These are phyloP conservation scores for Cerioporus squamosus DNA, from an alignment of 1,284 basidiomycete genomes.

Conservation along the genomic window DNA sequence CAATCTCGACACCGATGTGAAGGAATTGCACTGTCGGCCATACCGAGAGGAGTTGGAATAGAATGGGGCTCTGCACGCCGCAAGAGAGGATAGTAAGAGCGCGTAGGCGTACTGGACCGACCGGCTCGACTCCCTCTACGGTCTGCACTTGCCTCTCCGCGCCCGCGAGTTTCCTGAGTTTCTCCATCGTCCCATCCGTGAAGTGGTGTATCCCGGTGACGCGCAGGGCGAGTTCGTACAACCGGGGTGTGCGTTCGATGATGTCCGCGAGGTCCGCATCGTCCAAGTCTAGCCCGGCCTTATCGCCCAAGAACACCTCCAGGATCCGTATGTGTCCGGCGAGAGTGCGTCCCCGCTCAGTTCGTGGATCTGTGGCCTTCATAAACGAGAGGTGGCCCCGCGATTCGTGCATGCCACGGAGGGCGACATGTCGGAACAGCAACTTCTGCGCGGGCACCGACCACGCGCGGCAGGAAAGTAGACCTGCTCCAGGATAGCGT, in stretches of 20 bases:
- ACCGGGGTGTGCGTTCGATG: constrained; percentile 36
- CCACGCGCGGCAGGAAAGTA: constrained; percentile 49
- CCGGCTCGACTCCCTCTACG: neutral
- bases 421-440: constrained; percentile 39
- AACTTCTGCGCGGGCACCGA: constrained; percentile 43
- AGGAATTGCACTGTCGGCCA: constrained; percentile 46
- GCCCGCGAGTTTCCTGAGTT: constrained; percentile 23
- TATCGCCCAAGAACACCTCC: constrained; percentile 22
- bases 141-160: neutral
- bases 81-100: constrained; percentile 42
- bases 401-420: constrained; percentile 3
- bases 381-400: constrained; percentile 12
- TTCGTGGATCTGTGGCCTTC: constrained; percentile 10
- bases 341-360: constrained; percentile 17
- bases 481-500: constrained; percentile 42
- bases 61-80: constrained; percentile 48
- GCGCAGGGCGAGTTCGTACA: constrained; percentile 45
- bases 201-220: constrained; percentile 36
- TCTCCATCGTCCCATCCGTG: constrained; percentile 28
- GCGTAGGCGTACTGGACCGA: constrained; percentile 32
- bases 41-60: constrained; percentile 47
- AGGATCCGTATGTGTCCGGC: constrained; percentile 25
- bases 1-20: constrained; percentile 44
- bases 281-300: constrained; percentile 5
- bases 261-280: constrained; percentile 29